Conservation (phyloP, 2,329 filamentous ascomycete species). For the Clonostachys solani region DNA sequence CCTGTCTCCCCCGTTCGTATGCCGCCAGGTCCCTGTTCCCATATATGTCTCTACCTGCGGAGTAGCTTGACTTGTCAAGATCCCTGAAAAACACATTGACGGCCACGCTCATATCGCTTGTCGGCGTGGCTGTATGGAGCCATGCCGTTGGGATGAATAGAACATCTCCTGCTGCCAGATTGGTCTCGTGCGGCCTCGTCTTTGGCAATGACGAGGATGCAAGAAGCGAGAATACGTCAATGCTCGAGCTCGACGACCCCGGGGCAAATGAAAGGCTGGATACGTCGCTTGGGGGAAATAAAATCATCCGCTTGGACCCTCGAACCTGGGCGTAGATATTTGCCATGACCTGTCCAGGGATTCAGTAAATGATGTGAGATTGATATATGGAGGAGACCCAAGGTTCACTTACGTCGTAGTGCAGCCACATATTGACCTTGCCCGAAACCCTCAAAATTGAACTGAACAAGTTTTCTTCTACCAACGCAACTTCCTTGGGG, state of each 20-base stretch:
- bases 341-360: conserved; percentile 63
- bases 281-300: conserved; percentile 78
- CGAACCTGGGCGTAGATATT: conserved; percentile 79
- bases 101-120: conserved; percentile 60
- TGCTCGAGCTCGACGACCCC: conserved; percentile 74
- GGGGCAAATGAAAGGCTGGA: conserved; percentile 65
- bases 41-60: conserved; percentile 76
- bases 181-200: conserved; percentile 63
- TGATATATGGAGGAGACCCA: background rate
- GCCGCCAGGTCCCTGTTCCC: conserved; percentile 81
- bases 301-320: conserved; percentile 67
- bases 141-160: conserved; percentile 80
- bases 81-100: conserved; percentile 89
- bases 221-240: conserved; percentile 62
- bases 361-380: too few relatives aligned
- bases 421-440: conserved; percentile 81
- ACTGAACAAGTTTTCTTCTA: conserved; percentile 64
- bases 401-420: conserved; percentile 65
- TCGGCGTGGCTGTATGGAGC: conserved; percentile 71
- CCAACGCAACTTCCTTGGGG: conserved; percentile 54
- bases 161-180: conserved; percentile 67
- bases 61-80: conserved; percentile 60
- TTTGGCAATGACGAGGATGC: conserved; percentile 28
- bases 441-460: conserved; percentile 78
- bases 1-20: conserved; percentile 76